phyloP scores from a whole-genome alignment of 768 basidiomycete genomes.

The Leccinum pellstonianum region DNA sequence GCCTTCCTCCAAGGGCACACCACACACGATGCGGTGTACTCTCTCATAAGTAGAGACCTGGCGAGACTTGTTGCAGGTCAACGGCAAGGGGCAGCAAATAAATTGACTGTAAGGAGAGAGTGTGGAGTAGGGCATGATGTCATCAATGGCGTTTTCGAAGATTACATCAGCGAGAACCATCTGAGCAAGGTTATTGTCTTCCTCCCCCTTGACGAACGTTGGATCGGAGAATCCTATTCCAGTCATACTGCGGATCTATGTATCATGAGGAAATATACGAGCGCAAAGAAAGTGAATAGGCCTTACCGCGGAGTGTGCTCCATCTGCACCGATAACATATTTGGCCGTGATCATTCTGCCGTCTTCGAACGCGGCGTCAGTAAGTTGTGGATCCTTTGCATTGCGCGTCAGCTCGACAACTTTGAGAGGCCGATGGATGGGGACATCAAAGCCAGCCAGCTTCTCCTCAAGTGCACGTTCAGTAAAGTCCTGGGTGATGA shows the following conservation, averaged over 20 bases:
- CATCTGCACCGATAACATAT: constrained; percentile 54
- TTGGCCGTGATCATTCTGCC: constrained; percentile 43
- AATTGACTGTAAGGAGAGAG: constrained; percentile 34
- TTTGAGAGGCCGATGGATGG: constrained; percentile 38
- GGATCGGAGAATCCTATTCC: constrained; percentile 48
- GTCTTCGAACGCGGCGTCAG: constrained; percentile 45
- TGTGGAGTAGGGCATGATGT: constrained; percentile 19
- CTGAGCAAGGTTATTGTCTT: constrained; percentile 34
- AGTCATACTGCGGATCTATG: constrained; percentile 41
- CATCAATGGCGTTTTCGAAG: constrained; percentile 21
- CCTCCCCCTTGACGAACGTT: constrained; percentile 24
- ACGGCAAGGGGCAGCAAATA: constrained; percentile 39
- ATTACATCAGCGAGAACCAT: constrained; percentile 49
- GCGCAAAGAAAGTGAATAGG: background rate
- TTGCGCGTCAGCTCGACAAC: constrained; percentile 37
- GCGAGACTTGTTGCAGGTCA: constrained; percentile 21
- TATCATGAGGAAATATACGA: background rate
- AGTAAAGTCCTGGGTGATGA: constrained; percentile 45
- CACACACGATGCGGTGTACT: constrained; percentile 42
- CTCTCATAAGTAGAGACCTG: constrained; percentile 4
- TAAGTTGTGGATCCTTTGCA: constrained; percentile 27
- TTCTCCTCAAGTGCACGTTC: constrained; percentile 42
- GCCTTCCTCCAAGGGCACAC: constrained; percentile 36
- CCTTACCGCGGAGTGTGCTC: constrained; percentile 44
- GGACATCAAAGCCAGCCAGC: constrained; percentile 33